These are phyloP conservation scores for Peniophora sp. DNA, from an alignment of 1,284 basidiomycete genomes.

Conservation along the genomic window DNA sequence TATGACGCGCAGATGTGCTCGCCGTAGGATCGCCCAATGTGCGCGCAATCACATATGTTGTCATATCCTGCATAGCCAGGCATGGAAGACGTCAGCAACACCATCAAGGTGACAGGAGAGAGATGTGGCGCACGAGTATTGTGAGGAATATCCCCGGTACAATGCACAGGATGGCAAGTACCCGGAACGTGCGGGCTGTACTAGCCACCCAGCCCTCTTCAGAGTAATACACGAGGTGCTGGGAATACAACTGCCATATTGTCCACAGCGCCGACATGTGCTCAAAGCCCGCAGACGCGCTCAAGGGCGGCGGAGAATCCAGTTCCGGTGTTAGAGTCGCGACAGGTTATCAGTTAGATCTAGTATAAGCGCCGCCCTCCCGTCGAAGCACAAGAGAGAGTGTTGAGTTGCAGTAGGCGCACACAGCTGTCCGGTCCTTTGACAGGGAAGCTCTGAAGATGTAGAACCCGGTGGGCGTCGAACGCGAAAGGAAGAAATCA, in stretches of 20 bases:
- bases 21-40: conserved; percentile 52
- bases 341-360: too few relatives aligned
- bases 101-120: not conserved
- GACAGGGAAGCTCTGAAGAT: too few relatives aligned
- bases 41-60: conserved; percentile 76
- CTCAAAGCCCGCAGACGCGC: too few relatives aligned
- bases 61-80: conserved; percentile 47
- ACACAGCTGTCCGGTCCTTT: too few relatives aligned
- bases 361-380: too few relatives aligned
- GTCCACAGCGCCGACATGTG: not conserved
- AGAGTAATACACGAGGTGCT: conserved; percentile 54
- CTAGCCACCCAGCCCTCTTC: conserved; percentile 60
- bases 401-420: too few relatives aligned
- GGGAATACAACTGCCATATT: conserved; percentile 52
- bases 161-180: conserved; percentile 54
- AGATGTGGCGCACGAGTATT: conserved; percentile 43
- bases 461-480: too few relatives aligned
- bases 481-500: too few relatives aligned
- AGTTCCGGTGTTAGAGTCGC: too few relatives aligned
- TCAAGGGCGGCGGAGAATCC: too few relatives aligned
- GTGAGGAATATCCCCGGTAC: conserved; percentile 59
- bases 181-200: conserved; percentile 54
- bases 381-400: too few relatives aligned
- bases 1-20: conserved; percentile 10
- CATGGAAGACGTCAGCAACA: too few relatives aligned